Percentiles rank a stretch among this genome's conserved stretches.
These are phyloP conservation scores for Heterobasidion annosum DNA, from an alignment of 1,284 basidiomycete species.

Conservation along the genomic window DNA sequence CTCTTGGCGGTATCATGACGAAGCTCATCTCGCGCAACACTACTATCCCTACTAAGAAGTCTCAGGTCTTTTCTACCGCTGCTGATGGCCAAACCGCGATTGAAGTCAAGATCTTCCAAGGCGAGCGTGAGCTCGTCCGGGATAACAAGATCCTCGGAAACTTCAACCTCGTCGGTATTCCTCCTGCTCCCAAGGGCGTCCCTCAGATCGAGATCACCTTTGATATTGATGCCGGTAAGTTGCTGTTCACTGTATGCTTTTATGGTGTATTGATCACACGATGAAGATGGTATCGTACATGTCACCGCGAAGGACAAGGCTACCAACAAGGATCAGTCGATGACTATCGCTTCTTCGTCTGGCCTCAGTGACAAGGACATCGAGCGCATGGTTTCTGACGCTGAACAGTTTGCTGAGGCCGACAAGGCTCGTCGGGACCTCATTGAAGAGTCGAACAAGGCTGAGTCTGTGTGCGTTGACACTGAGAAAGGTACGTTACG, in stretches of 20 bases:
- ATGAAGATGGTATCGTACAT: slow-evolving; percentile 86
- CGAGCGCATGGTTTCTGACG: slow-evolving; percentile 93
- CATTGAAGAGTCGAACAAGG: slow-evolving; percentile 97
- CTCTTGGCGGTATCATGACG: slow-evolving; percentile 98
- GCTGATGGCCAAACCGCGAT: slow-evolving; percentile 95
- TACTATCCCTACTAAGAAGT: slow-evolving; percentile 99
- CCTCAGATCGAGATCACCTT: slow-evolving; percentile 99
- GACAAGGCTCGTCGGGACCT: slow-evolving; percentile 85
- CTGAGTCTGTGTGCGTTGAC: slow-evolving; percentile 89
- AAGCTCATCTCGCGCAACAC: slow-evolving; percentile 95
- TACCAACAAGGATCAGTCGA: slow-evolving; percentile 94
- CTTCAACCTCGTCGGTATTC: slow-evolving; percentile 98
- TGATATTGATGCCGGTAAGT: slow-evolving; percentile 90
- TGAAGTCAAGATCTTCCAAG: slow-evolving; percentile 97
- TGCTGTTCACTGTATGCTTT: background rate
- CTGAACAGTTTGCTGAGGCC: slow-evolving; percentile 87
- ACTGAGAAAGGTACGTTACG: slow-evolving; percentile 79
- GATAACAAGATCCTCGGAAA: slow-evolving; percentile 99
- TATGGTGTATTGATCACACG: background rate
- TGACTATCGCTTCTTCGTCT: slow-evolving; percentile 96
- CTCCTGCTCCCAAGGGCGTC: slow-evolving; percentile 95
- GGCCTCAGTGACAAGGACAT: slow-evolving; percentile 96
- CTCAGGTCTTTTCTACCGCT: slow-evolving; percentile 96
- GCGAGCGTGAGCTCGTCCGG: slow-evolving; percentile 93
- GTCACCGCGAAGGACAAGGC: slow-evolving; percentile 97